Conservation (phyloP, 768 basidiomycete genomes). For the Leccinum truebloodii region DNA sequence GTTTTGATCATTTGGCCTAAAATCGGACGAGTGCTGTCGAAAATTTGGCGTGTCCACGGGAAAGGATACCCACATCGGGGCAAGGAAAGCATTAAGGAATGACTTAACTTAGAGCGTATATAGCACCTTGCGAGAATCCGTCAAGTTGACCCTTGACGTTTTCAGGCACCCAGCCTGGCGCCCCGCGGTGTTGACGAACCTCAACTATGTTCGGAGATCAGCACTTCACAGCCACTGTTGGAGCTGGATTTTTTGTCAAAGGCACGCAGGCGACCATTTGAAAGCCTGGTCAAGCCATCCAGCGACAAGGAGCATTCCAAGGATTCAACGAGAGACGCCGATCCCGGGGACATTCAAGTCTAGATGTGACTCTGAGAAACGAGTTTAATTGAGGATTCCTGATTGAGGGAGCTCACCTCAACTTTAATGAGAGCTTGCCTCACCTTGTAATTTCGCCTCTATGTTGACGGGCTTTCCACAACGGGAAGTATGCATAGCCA, state of each 20-base stretch:
- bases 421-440: background rate
- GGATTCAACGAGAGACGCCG: background rate
- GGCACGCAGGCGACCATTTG: background rate
- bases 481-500: background rate
- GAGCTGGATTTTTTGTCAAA: background rate
- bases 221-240: slow-evolving; percentile 6
- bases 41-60: slow-evolving; percentile 3
- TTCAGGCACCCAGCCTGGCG: slow-evolving; percentile 9
- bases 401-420: slow-evolving; percentile 1
- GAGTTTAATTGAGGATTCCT: slow-evolving; percentile 3
- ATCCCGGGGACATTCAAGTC: slow-evolving; percentile 4
- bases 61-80: slow-evolving; percentile 4
- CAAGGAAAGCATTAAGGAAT: background rate
- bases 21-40: slow-evolving; percentile 2
- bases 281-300: background rate
- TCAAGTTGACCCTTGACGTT: slow-evolving; percentile 1
- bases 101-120: background rate
- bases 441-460: background rate
- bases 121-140: background rate
- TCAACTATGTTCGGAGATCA: background rate
- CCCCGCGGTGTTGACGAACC: slow-evolving; percentile 3
- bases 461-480: slow-evolving; percentile 3
- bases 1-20: slow-evolving; percentile 1
- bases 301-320: background rate
- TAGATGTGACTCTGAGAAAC: background rate